phyloP scores from a whole-genome alignment of 1,284 basidiomycete genomes.

The Sporisorium iseilematis-ciliati region DNA sequence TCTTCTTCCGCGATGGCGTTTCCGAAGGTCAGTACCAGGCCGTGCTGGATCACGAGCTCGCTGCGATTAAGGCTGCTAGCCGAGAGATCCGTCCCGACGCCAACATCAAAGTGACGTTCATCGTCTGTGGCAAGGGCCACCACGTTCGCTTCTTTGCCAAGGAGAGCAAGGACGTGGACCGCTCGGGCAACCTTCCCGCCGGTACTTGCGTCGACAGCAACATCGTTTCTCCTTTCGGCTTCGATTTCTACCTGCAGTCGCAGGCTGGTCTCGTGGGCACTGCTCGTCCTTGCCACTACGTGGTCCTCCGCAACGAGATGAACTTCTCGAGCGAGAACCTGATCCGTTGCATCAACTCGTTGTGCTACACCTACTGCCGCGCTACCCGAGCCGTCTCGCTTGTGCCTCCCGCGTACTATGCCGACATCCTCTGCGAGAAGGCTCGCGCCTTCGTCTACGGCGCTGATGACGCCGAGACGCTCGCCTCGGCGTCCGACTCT shows the following conservation, averaged over 20 bases:
- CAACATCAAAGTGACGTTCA: conserved; percentile 64
- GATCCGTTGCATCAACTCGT: conserved; percentile 68
- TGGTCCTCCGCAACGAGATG: conserved; percentile 70
- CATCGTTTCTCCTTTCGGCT: conserved; percentile 72
- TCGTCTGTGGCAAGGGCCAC: conserved; percentile 66
- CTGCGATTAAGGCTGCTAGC: conserved; percentile 66
- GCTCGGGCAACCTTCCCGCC: conserved; percentile 72
- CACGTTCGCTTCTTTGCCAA: conserved; percentile 71
- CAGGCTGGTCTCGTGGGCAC: conserved; percentile 69
- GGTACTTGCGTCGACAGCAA: conserved; percentile 69
- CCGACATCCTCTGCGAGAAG: conserved; percentile 71
- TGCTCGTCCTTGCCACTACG: conserved; percentile 71
- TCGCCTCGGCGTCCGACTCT: conserved; percentile 11
- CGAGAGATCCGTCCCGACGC: conserved; percentile 62
- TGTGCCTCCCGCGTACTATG: conserved; percentile 71
- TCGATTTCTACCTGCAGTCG: conserved; percentile 68
- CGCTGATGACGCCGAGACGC: conserved; percentile 42
- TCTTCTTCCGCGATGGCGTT: conserved; percentile 73
- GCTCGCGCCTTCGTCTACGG: conserved; percentile 70
- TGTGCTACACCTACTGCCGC: conserved; percentile 71
- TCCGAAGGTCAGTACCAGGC: conserved; percentile 72
- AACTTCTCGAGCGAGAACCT: conserved; percentile 37
- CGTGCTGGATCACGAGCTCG: conserved; percentile 71
- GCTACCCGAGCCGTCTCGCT: conserved; percentile 71
- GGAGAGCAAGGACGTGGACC: conserved; percentile 61